Evolutionary conservation across 768 basidiomycete genomes (phyloP).

Genomic region (Lactarius tabidus): DNA sequence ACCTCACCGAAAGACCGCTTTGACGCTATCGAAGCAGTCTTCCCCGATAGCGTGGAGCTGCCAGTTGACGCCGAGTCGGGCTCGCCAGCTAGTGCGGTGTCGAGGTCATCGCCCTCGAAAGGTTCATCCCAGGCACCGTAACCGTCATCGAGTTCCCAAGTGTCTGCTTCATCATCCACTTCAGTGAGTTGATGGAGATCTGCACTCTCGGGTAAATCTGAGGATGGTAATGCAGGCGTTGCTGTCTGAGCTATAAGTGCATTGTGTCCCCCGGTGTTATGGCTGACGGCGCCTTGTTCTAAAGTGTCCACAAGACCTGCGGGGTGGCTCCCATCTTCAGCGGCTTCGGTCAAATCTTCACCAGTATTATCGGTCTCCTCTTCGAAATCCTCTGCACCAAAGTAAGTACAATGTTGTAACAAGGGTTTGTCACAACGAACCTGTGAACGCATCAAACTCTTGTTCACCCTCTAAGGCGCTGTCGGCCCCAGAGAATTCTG

Average conservation of each 20-base stretch:
- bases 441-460: conserved; percentile 3
- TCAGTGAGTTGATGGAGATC: not conserved
- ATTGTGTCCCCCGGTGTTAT: not conserved
- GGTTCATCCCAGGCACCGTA: conserved; percentile 14
- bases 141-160: conserved; percentile 23
- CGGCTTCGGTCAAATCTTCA: conserved; percentile 4
- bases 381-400: conserved; percentile 4
- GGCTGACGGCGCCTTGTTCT: not conserved
- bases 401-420: not conserved
- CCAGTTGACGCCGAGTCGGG: conserved; percentile 17
- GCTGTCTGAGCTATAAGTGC: not conserved
- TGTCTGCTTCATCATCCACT: conserved; percentile 15
- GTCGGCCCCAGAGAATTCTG: conserved; percentile 3
- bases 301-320: not conserved
- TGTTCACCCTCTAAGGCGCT: not conserved
- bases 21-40: conserved; percentile 8
- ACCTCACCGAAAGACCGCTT: conserved; percentile 18
- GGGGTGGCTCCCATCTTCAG: not conserved
- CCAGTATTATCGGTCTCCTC: conserved; percentile 10
- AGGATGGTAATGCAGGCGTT: not conserved
- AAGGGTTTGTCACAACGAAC: conserved; percentile 3
- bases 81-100: conserved; percentile 8
- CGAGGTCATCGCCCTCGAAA: conserved; percentile 13
- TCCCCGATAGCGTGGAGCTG: conserved; percentile 19
- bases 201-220: not conserved